These are phyloP conservation scores for Rubroshorea leprosula DNA, from an alignment of 345 rosid genomes.

Conservation along the genomic window DNA sequence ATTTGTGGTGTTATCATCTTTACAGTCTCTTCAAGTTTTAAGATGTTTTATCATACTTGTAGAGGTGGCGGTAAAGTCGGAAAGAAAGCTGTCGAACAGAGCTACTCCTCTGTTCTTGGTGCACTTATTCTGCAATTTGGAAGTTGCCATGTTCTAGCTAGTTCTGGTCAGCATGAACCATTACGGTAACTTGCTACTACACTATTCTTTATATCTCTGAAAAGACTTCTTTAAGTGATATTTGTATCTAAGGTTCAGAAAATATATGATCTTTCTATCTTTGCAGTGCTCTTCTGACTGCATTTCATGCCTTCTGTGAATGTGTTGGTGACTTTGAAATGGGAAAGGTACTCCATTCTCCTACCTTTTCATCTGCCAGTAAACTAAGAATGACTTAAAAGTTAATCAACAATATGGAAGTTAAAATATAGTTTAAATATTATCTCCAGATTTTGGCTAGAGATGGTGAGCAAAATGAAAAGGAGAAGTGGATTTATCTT, in stretches of 20 bases:
- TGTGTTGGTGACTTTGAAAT: slow-evolving; percentile 98
- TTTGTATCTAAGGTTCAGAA: slow-evolving; percentile 1
- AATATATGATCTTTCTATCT: slow-evolving; percentile 11
- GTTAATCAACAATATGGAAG: slow-evolving; percentile 2
- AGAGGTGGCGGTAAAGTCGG: slow-evolving; percentile 98
- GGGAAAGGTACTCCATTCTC: slow-evolving; percentile 69
- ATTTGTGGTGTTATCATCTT: slow-evolving; percentile 12
- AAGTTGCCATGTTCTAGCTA: slow-evolving; percentile 83
- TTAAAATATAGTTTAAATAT: slow-evolving; percentile 8
- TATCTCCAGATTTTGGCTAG: slow-evolving; percentile 75
- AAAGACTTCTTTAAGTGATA: neutral
- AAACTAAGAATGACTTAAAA: neutral
- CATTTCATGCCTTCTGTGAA: slow-evolving; percentile 96
- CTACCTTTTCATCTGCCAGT: neutral
- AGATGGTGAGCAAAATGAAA: slow-evolving; percentile 73
- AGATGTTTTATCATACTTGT: slow-evolving; percentile 25
- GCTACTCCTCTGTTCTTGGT: slow-evolving; percentile 79
- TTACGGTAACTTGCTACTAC: slow-evolving; percentile 46
- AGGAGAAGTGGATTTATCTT: slow-evolving; percentile 90
- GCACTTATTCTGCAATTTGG: slow-evolving; percentile 87
- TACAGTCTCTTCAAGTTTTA: slow-evolving; percentile 15
- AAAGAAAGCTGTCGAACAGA: slow-evolving; percentile 85
- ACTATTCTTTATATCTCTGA: neutral
- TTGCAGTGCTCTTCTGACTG: slow-evolving; percentile 77
- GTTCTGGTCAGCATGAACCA: slow-evolving; percentile 79